phyloP scores from a whole-genome alignment of 2,329 filamentous ascomycete species.

The Paraphaeosphaeria minitans region DNA sequence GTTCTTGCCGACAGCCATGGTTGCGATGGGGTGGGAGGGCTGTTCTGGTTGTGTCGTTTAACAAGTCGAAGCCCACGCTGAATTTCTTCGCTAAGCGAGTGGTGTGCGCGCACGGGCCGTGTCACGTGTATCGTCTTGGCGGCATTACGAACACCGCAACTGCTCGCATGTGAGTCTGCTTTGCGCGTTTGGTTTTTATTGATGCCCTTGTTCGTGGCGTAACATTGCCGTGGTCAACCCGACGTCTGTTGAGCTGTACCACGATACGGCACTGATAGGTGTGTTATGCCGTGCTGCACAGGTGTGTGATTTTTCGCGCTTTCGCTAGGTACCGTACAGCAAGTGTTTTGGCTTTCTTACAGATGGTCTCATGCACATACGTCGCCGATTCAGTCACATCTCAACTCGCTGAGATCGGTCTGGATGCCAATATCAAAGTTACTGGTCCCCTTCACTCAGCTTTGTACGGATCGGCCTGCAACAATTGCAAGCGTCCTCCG shows the following conservation, averaged over 20 bases:
- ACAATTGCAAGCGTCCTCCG: too few relatives aligned
- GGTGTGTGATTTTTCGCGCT: background rate
- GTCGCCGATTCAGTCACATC: too few relatives aligned
- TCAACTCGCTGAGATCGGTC: background rate
- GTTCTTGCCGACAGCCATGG: conserved; percentile 93
- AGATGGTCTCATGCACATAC: background rate
- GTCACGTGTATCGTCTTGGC: conserved; percentile 18
- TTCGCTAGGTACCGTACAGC: background rate
- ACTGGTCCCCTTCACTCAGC: background rate
- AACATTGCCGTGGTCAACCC: background rate
- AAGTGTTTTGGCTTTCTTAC: background rate
- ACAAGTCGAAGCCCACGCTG: conserved; percentile 10
- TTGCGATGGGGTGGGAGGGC: conserved; percentile 56
- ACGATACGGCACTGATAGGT: background rate
- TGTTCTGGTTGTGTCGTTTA: conserved; percentile 41
- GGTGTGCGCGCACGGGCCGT: conserved; percentile 19
- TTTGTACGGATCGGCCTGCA: background rate
- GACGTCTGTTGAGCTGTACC: background rate
- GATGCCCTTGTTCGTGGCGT: background rate
- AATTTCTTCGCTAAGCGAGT: conserved; percentile 16
- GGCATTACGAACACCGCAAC: background rate
- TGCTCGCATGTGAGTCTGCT: background rate
- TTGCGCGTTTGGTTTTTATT: too few relatives aligned
- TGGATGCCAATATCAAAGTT: background rate
- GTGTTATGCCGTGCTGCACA: background rate